Percentiles rank a stretch among this genome's conserved stretches.
Evolutionary conservation across 1,139 yeast species (phyloP).

Genomic region (Waltiozyma solani): DNA sequence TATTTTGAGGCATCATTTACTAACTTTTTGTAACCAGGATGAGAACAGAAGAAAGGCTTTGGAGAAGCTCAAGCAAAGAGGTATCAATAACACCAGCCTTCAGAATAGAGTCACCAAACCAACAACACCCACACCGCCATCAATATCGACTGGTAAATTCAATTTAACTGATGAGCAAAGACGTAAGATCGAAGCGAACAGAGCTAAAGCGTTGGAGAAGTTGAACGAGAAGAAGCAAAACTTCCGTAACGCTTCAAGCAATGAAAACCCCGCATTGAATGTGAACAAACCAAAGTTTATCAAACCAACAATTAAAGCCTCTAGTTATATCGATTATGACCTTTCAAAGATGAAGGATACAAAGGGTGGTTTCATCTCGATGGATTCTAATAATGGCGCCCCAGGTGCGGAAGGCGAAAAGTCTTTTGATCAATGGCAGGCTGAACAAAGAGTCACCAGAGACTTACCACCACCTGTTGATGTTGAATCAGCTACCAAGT

Average conservation of each 20-base stretch:
- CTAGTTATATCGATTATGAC: conserved; percentile 86
- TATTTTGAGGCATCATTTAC: not conserved
- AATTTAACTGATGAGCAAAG: conserved; percentile 42
- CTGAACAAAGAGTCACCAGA: conserved; percentile 41
- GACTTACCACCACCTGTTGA: conserved; percentile 64
- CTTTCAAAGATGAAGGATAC: conserved; percentile 83
- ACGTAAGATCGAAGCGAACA: conserved; percentile 42
- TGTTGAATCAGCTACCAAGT: conserved; percentile 60
- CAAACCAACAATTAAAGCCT: conserved; percentile 33
- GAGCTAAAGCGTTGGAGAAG: conserved; percentile 48
- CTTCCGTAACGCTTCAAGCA: conserved; percentile 19
- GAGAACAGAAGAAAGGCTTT: conserved; percentile 50
- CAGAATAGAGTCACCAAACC: conserved; percentile 14
- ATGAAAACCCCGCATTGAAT: conserved; percentile 10
- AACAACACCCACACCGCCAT: conserved; percentile 10
- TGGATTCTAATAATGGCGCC: conserved; percentile 6
- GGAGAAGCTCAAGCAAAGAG: conserved; percentile 43
- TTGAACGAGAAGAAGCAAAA: conserved; percentile 25
- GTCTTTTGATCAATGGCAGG: conserved; percentile 72
- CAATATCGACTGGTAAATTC: conserved; percentile 15
- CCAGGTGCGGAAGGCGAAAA: conserved; percentile 25
- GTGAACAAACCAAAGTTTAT: conserved; percentile 14
- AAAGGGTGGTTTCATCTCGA: conserved; percentile 69
- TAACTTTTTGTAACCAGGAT: conserved; percentile 27
- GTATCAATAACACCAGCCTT: conserved; percentile 18